Evolutionary conservation across 805 yeast species (phyloP).

Genomic region (Saccharomycopsis sp.): DNA sequence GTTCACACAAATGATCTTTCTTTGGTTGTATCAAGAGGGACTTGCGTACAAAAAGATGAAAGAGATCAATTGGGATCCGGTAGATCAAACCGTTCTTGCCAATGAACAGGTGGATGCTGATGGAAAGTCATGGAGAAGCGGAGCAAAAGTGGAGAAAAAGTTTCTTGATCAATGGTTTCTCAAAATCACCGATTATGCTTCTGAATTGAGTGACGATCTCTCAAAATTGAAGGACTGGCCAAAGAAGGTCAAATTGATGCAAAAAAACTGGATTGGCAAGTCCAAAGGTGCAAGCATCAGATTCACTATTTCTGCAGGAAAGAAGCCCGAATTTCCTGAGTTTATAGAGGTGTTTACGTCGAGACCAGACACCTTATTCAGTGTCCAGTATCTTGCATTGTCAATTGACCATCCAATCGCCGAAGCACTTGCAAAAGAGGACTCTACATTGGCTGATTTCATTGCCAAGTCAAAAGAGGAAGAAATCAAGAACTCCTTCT

Average conservation of each 20-base stretch:
- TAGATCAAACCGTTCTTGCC: constrained; percentile 90
- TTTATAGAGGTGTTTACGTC: constrained; percentile 67
- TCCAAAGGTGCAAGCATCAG: constrained; percentile 70
- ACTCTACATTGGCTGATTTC: constrained; percentile 41
- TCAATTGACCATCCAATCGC: constrained; percentile 66
- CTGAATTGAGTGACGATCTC: constrained; percentile 59
- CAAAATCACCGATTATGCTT: constrained; percentile 79
- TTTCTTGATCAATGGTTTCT: constrained; percentile 88
- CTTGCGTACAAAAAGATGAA: constrained; percentile 83
- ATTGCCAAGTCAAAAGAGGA: constrained; percentile 33
- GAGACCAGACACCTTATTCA: constrained; percentile 79
- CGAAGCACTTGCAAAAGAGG: constrained; percentile 30
- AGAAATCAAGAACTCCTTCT: constrained; percentile 11
- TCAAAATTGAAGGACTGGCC: constrained; percentile 73
- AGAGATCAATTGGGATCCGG: constrained; percentile 96
- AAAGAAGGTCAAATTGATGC: constrained; percentile 81
- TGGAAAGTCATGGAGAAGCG: constrained; percentile 95
- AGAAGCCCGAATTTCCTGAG: constrained; percentile 18
- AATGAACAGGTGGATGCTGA: constrained; percentile 91
- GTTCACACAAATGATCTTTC: constrained; percentile 86
- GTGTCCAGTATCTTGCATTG: constrained; percentile 78
- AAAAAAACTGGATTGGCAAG: constrained; percentile 88
- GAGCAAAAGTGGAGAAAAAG: constrained; percentile 84
- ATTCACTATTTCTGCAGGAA: constrained; percentile 34
- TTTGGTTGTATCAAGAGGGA: constrained; percentile 65